phyloP scores from a whole-genome alignment of 495 filamentous ascomycete species.

The Podospora appendiculata region DNA sequence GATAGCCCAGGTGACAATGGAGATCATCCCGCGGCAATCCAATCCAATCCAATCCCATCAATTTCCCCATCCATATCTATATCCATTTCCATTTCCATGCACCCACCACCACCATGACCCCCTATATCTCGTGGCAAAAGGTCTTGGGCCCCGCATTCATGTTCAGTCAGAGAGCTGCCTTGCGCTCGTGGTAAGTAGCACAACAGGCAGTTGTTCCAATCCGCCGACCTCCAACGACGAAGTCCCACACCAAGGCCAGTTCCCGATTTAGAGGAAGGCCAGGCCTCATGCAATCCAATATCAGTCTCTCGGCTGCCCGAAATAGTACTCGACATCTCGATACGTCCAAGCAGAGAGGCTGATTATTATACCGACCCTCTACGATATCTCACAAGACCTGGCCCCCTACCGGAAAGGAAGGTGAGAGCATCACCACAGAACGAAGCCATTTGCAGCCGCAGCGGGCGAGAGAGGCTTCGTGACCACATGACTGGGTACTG shows the following conservation, averaged over 20 bases:
- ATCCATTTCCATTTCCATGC: too few relatives aligned
- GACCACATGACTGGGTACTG: slow-evolving; percentile 6
- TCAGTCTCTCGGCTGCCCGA: slow-evolving; percentile 18
- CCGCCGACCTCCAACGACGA: too few relatives aligned
- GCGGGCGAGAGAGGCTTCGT: not conserved
- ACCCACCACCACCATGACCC: too few relatives aligned
- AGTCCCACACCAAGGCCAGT: not conserved
- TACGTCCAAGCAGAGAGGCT: not conserved
- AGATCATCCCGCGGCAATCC: too few relatives aligned
- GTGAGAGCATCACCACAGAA: not conserved
- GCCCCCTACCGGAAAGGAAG: slow-evolving; percentile 12
- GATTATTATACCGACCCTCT: not conserved
- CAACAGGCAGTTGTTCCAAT: too few relatives aligned
- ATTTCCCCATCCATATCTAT: too few relatives aligned
- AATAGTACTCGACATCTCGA: slow-evolving; percentile 13
- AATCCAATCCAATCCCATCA: too few relatives aligned
- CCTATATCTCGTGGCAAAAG: too few relatives aligned
- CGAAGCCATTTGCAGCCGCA: slow-evolving; percentile 2
- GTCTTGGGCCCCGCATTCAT: too few relatives aligned
- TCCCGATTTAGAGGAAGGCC: slow-evolving; percentile 8
- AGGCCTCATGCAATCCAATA: slow-evolving; percentile 11
- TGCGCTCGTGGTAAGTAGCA: too few relatives aligned
- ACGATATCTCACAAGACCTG: slow-evolving; percentile 8
- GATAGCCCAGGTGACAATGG: too few relatives aligned
- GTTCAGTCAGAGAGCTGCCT: too few relatives aligned